Evolutionary conservation across 2,329 filamentous ascomycete genomes (phyloP).

Genomic region (Apiospora marii): DNA sequence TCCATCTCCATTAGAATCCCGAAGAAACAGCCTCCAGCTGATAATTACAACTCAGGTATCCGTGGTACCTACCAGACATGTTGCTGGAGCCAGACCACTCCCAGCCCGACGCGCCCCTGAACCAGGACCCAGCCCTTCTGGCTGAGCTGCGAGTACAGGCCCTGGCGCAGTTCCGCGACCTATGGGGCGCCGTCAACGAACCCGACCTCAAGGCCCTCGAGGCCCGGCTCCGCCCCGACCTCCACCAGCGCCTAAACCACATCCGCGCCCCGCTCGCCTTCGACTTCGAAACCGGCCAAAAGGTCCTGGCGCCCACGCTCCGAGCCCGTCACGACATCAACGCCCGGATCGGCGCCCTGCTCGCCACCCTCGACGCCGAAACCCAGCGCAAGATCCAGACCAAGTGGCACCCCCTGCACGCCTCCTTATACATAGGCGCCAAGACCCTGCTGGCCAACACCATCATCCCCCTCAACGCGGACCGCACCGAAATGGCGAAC

Average conservation of each 20-base stretch:
- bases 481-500: conserved; percentile 34
- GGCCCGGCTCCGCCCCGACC: not conserved
- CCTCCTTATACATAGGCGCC: conserved; percentile 29
- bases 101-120: conserved; percentile 24
- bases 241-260: not conserved
- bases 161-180: not conserved
- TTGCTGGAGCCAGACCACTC: conserved; percentile 29
- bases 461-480: conserved; percentile 29
- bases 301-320: not conserved
- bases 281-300: not conserved
- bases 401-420: conserved; percentile 31
- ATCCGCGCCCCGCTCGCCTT: not conserved
- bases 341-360: not conserved
- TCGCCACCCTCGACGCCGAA: not conserved
- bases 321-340: not conserved
- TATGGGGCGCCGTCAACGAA: not conserved
- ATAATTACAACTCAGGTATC: not conserved
- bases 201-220: not conserved
- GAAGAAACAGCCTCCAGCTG: too few species aligned
- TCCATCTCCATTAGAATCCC: too few species aligned
- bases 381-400: conserved; percentile 25
- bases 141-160: conserved; percentile 23
- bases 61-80: conserved; percentile 29
- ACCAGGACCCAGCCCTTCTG: conserved; percentile 25
- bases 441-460: conserved; percentile 28